A percentile compares a stretch with the other conserved stretches of the same genome.
phyloP scores from a whole-genome alignment of 2,329 filamentous ascomycete species.

The Aureobasidium sp. region DNA sequence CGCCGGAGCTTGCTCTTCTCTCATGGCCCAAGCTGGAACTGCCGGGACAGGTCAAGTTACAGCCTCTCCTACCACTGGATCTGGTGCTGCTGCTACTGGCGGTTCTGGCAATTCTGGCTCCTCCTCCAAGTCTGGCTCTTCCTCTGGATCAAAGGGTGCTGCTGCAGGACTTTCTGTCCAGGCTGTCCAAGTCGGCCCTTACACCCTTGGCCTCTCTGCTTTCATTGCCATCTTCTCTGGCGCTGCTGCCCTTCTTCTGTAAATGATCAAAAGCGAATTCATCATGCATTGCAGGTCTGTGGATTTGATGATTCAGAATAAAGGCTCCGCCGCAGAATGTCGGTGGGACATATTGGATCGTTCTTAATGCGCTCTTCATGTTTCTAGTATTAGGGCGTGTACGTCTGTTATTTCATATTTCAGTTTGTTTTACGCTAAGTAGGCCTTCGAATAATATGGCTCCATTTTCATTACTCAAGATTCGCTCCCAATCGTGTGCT shows the following conservation, averaged over 20 bases:
- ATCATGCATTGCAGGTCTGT: conserved; percentile 7
- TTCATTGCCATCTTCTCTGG: conserved; percentile 43
- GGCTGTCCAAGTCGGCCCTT: conserved; percentile 35
- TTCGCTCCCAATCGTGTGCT: too few relatives aligned
- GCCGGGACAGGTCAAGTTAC: conserved; percentile 50
- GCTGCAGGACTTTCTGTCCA: conserved; percentile 37
- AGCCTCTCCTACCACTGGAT: conserved; percentile 35
- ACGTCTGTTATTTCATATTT: not conserved
- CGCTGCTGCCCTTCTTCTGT: conserved; percentile 48
- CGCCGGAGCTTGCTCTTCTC: conserved; percentile 45
- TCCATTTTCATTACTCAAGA: not conserved
- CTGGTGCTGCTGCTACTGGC: conserved; percentile 22
- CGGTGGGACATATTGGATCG: not conserved
- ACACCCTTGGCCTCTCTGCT: conserved; percentile 43
- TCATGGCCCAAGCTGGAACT: conserved; percentile 56
- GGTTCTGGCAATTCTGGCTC: conserved; percentile 15
- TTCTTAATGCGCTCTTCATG: conserved; percentile 5
- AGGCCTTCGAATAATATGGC: not conserved
- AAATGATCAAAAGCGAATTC: conserved; percentile 17
- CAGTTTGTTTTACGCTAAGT: not conserved
- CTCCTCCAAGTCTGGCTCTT: conserved; percentile 8
- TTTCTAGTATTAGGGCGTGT: conserved; percentile 4
- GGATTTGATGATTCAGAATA: conserved; percentile 3
- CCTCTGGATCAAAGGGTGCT: conserved; percentile 24
- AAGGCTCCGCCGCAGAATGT: not conserved